phyloP scores from a whole-genome alignment of 1,139 yeast species.

The Suhomyces panamericanus region DNA sequence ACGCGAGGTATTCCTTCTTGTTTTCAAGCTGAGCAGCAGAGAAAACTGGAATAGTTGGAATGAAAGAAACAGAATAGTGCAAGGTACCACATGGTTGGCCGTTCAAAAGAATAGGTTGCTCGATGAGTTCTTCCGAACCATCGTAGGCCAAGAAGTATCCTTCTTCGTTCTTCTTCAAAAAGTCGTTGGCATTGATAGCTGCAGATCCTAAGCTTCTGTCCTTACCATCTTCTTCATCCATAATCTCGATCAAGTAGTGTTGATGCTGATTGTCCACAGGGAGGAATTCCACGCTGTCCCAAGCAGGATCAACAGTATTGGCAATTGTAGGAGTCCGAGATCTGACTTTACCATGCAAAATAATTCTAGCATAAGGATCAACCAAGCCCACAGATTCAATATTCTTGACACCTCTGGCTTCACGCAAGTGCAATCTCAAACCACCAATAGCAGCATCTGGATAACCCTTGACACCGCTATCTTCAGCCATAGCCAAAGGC shows the following conservation, averaged over 20 bases:
- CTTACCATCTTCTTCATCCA: slow-evolving; percentile 66
- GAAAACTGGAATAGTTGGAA: slow-evolving; percentile 64
- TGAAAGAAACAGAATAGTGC: slow-evolving; percentile 58
- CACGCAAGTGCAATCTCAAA: slow-evolving; percentile 56
- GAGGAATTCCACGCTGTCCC: slow-evolving; percentile 57
- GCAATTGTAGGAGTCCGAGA: slow-evolving; percentile 57
- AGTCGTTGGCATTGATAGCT: slow-evolving; percentile 50
- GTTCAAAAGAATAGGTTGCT: slow-evolving; percentile 47
- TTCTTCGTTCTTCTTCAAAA: slow-evolving; percentile 44
- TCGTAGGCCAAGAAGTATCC: slow-evolving; percentile 53
- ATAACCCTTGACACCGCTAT: slow-evolving; percentile 43
- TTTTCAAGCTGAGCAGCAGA: slow-evolving; percentile 54
- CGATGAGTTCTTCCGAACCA: slow-evolving; percentile 47
- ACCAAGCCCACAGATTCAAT: slow-evolving; percentile 66
- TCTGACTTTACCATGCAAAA: slow-evolving; percentile 56
- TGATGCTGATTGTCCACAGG: slow-evolving; percentile 66
- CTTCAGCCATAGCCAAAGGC: slow-evolving; percentile 63
- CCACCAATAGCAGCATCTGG: slow-evolving; percentile 66
- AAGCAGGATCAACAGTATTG: slow-evolving; percentile 57
- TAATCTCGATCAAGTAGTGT: slow-evolving; percentile 54
- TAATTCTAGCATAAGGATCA: slow-evolving; percentile 68
- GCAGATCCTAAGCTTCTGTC: slow-evolving; percentile 66
- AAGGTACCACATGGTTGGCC: slow-evolving; percentile 51
- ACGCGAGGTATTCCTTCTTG: slow-evolving; percentile 34
- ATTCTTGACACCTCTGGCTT: slow-evolving; percentile 57